Base-by-base conservation (phyloP, 2,329 filamentous ascomycete species). In the Aspergillus nomiae region DNA sequence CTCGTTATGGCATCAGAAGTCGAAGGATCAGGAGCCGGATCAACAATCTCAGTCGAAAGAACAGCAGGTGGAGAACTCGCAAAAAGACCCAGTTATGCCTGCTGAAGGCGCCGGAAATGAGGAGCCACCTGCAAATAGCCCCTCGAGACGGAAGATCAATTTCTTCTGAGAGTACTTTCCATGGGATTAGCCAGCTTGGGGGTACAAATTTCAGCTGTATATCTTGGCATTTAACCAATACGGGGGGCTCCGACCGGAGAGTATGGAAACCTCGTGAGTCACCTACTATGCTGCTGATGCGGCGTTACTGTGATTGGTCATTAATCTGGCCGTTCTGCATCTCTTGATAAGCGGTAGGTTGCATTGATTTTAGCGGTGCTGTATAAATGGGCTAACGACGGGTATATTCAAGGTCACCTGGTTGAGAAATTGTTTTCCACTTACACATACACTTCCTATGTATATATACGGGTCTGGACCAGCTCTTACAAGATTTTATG, bases 1-100 rank as follows among this genome's bases (percentile, higher is more conserved):
- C 63, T 74, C 73, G 4, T 50, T 76, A 21, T 79, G 76, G 77
- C 74, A 75, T 61, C 69, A 72, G 56, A 76, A 73, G 55, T 30
- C 48, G 57, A 65, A 38, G 56, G 59, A 69, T 32, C 46, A 59
- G 21, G 59, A 72, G 32, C 0, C 57, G 4, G 61, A 60, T 53
- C 58, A 57, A n/a, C 38, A 64, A 51, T 16, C 62, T 2, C 46
- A 59, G 26, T 38, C 66, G 48, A 59, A 65, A 43, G 45, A 65
- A 38, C 61, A 62, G 24, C 56, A 65, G 36, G 36, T 58, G 24
- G 55, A 64, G 46, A 58, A 55, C 55, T n/a, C 19, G 55, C 7
- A 36, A 60, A 59, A 73, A n/a, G 62, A 65, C n/a, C 50, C 70
- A 4, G 64, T 56, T n/a, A 59, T 64, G 21, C 50, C 62, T 24